These are phyloP conservation scores for Dothistroma pini DNA, from an alignment of 2,329 filamentous ascomycete genomes.

Conservation along the genomic window DNA sequence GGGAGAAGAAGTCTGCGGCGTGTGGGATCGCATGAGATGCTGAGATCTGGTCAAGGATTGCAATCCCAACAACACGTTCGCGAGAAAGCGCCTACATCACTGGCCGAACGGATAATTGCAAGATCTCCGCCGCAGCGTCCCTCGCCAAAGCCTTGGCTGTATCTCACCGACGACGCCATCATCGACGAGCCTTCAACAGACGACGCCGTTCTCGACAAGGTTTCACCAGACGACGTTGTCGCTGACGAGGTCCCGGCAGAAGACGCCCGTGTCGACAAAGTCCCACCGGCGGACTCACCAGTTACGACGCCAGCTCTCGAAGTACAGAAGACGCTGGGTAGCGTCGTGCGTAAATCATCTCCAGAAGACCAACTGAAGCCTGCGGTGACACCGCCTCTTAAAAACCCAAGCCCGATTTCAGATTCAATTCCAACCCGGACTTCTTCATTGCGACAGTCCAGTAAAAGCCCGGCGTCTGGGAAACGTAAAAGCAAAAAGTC, in stretches of 20 bases:
- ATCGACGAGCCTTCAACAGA: constrained; percentile 9
- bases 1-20: constrained; percentile 24
- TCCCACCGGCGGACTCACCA: constrained; percentile 20
- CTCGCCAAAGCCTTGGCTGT: constrained; percentile 36
- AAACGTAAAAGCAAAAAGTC: constrained; percentile 29
- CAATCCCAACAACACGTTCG: background rate
- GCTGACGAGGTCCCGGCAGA: constrained; percentile 19
- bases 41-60: constrained; percentile 14
- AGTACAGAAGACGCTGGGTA: background rate
- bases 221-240: constrained; percentile 18
- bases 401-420: constrained; percentile 27
- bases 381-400: constrained; percentile 16
- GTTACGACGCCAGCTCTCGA: constrained; percentile 2
- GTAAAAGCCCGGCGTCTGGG: constrained; percentile 27
- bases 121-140: constrained; percentile 36
- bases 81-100: constrained; percentile 14
- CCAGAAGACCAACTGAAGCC: background rate
- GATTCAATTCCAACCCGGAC: constrained; percentile 35
- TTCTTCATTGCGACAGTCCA: constrained; percentile 36
- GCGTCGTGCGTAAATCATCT: background rate
- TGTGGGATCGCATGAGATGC: constrained; percentile 25
- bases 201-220: background rate
- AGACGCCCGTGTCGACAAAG: constrained; percentile 19
- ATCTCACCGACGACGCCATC: constrained; percentile 24
- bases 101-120: constrained; percentile 29